Base-by-base conservation (phyloP, 2,329 filamentous ascomycete genomes). In the Graphiopsis chlorocephala region DNA sequence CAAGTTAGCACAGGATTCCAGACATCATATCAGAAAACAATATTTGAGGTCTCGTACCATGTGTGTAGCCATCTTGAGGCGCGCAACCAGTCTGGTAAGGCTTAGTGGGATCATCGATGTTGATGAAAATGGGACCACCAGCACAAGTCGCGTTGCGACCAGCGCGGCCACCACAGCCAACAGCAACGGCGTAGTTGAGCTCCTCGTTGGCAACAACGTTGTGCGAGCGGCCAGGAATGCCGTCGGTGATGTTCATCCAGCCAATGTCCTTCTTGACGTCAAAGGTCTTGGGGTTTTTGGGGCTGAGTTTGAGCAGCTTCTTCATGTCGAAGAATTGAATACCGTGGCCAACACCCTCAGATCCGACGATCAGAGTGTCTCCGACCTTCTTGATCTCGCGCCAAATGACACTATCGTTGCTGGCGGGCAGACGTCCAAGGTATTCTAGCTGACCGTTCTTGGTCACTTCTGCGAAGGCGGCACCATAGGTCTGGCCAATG, bases 261-360 rank as follows among this genome's bases (percentile, higher is more conserved):
- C 80, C 79, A 62, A 83, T 72, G 61, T 82, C 81, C 26, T 56
- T 61, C n/a, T 75, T 64, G 71, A 64, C 66, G 45, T 78, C 78
- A 68, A 84, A 85, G 38, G 72, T 78, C 23, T 74, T 76, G 8
- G 78, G 81, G 29, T 68, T 74, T 4, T 73, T 75, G 0, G 80
- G 79, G 73, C 82, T 77, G 65, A 85, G 72, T 47, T 76, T 76
- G 64, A 84, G 77, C 23, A 86, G 78, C 78, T 82, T 87, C 70
- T 78, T 82, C 83, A 87, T 82, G 75, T 88, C 86, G 71, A 88
- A 88, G 75, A 88, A 81, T 74, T 88, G 86, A 52, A 88, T 81
- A 45, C 84, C 83, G 73, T 88, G 86, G 69, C 78, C 74, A 55
- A 71, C 69, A 48, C 83, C 81, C 68, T 83, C 81, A 28, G 70